phyloP scores from a whole-genome alignment of 371 early-diverging fungal genomes.

The Haplosporangium sp. region DNA sequence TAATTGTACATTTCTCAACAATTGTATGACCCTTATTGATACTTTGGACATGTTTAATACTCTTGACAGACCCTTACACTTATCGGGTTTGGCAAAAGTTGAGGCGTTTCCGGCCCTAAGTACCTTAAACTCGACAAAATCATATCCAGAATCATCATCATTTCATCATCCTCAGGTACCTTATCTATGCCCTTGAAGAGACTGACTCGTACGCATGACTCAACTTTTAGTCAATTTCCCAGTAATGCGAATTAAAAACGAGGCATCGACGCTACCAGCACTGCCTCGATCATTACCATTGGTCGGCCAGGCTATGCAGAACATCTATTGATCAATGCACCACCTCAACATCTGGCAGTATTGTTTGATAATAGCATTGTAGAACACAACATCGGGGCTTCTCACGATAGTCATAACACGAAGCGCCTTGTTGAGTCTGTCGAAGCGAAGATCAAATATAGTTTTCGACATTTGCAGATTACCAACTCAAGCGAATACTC shows the following conservation, averaged over 20 bases:
- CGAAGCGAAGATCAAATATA: not conserved
- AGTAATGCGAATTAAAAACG: constrained; percentile 1
- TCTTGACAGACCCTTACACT: too few relatives aligned
- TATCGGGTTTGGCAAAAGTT: too few relatives aligned
- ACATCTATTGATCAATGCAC: constrained; percentile 82
- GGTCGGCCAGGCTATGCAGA: constrained; percentile 58
- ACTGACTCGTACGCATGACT: not conserved
- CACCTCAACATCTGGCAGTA: constrained; percentile 57
- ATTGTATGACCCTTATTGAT: too few relatives aligned
- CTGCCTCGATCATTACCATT: constrained; percentile 1
- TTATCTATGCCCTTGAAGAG: not conserved
- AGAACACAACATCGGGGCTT: too few relatives aligned
- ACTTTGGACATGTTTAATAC: too few relatives aligned
- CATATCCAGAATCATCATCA: too few relatives aligned
- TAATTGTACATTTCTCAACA: too few relatives aligned
- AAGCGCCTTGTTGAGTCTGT: not conserved
- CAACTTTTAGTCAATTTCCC: not conserved
- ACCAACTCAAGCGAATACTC: not conserved
- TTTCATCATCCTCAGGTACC: not conserved
- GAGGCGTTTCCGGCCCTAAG: too few relatives aligned
- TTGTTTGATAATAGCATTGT: constrained; percentile 16
- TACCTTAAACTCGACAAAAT: too few relatives aligned
- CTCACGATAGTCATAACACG: not conserved
- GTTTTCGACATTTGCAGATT: not conserved
- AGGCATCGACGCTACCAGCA: not conserved